Evolutionary conservation across 768 basidiomycete genomes (phyloP), one percentile per base, ranked within the genome.

Genomic region (Auriscalpium vulgare): DNA sequence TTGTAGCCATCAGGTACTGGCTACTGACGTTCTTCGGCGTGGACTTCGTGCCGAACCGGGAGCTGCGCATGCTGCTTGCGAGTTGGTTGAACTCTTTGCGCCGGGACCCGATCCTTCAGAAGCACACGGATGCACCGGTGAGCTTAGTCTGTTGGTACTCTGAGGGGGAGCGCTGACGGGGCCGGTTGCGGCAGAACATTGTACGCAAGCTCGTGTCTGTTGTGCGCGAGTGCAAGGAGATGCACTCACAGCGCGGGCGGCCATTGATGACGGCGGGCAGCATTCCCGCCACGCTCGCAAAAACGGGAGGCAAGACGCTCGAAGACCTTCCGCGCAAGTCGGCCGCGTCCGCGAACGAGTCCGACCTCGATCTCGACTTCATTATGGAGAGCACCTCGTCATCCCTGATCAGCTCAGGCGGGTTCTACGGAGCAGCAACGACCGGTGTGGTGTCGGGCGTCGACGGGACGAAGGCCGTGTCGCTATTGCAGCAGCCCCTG

Each of bases 1-100:
- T 92, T 66, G 88, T 91, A 36, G 91, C 91, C 6, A 83, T 95
- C 54, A 80, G 91, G 45, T 91, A 91, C 65, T 97, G 94, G 93
- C 68, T 95, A 47, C 72, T 91, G 65, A 92, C 91, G 8, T 95
- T 95, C 69, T 95, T 95, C 68, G 79, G 78, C 50, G 87, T 90
- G 60, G 93, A 97, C 67, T 95, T 95, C 65, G 71, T 92, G 57
- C 84, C 88, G 45, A 85, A 89, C 69, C 79, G 83, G 56, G 88
- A 88, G 62, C 70, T 95, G 65, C 77, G 93, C 62, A 66, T 84
- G 29, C 67, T 87, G 45, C 74, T 94, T 48, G 82, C 90, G 16
- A 77, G 79, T 48, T 95, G 91, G 90, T 65, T 95, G 56, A 97
- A 95, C 68, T 72, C 80, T n/a, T 69, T 91, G 56, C 74, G 82